Evolutionary conservation across 352 stramenopile genomes (phyloP).

Genomic region (Pythium dissotocum): DNA sequence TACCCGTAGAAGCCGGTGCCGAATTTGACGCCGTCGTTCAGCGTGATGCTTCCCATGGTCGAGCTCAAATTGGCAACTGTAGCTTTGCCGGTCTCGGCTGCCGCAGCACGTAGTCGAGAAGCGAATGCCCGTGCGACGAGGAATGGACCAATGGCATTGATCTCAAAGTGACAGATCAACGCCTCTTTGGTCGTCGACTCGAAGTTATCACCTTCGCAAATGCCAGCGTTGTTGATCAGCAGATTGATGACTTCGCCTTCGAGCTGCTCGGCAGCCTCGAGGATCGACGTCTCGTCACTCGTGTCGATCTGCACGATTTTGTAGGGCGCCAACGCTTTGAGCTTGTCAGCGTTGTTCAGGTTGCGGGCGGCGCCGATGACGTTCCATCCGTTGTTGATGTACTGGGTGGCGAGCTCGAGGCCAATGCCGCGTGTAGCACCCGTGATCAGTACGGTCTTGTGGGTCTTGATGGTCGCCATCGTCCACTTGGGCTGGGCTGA

Average conservation of each 20-base stretch:
- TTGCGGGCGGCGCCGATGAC: constrained; percentile 41
- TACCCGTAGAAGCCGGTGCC: constrained; percentile 40
- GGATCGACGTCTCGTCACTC: constrained; percentile 24
- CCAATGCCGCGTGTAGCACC: constrained; percentile 47
- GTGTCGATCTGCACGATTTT: constrained; percentile 30
- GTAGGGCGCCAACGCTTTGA: constrained; percentile 14
- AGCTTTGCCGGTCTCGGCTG: constrained; percentile 7
- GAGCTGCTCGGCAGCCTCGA: constrained; percentile 13
- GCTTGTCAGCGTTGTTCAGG: constrained; percentile 30
- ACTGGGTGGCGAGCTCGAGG: constrained; percentile 42
- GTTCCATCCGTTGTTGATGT: constrained; percentile 40
- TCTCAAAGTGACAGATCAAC: constrained; percentile 34
- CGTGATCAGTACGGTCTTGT: constrained; percentile 57
- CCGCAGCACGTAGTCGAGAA: constrained; percentile 22
- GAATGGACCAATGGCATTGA: constrained; percentile 40
- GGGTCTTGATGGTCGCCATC: background rate
- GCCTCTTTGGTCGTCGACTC: constrained; percentile 13
- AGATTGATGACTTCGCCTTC: constrained; percentile 31
- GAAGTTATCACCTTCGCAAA: constrained; percentile 1
- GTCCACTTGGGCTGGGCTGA: no score
- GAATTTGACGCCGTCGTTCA: constrained; percentile 15
- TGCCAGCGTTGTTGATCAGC: constrained; percentile 46
- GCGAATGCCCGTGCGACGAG: constrained; percentile 33
- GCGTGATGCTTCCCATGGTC: constrained; percentile 13
- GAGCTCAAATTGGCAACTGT: constrained; percentile 29